phyloP scores from a whole-genome alignment of 2,329 filamentous ascomycete genomes.

The Laburnicola sp. region DNA sequence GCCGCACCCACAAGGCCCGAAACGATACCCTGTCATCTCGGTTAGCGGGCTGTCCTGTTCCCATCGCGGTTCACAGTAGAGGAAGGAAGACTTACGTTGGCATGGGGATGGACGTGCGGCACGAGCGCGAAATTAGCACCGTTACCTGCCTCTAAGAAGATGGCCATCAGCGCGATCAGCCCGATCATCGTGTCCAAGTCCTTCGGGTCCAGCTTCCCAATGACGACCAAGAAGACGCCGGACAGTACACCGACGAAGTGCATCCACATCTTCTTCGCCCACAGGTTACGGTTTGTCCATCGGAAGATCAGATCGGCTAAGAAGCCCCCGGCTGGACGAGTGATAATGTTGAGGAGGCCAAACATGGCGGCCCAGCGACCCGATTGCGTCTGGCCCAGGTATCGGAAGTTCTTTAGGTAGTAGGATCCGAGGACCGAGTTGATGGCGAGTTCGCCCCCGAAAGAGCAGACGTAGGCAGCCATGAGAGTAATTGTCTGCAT shows the following conservation, averaged over 20 bases:
- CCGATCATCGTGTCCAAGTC: slow-evolving; percentile 68
- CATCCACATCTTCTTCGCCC: slow-evolving; percentile 65
- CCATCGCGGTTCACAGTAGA: no score
- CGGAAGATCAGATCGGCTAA: slow-evolving; percentile 59
- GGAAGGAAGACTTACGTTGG: no score
- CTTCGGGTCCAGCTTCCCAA: slow-evolving; percentile 63
- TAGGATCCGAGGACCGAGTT: slow-evolving; percentile 62
- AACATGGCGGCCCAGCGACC: slow-evolving; percentile 71
- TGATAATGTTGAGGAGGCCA: slow-evolving; percentile 69
- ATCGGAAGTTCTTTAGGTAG: slow-evolving; percentile 58
- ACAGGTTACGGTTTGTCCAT: slow-evolving; percentile 53
- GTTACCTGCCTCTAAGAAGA: slow-evolving; percentile 82
- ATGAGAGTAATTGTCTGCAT: slow-evolving; percentile 57
- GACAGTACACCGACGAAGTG: slow-evolving; percentile 59
- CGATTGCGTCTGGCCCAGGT: slow-evolving; percentile 55
- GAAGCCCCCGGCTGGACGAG: slow-evolving; percentile 65
- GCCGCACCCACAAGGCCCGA: slow-evolving; percentile 74
- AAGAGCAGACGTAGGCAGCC: slow-evolving; percentile 61
- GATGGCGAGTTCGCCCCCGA: slow-evolving; percentile 61
- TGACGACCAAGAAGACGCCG: slow-evolving; percentile 61
- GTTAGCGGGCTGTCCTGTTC: no score
- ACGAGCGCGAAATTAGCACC: slow-evolving; percentile 82
- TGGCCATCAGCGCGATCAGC: slow-evolving; percentile 71
- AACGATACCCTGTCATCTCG: no score
- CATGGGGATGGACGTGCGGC: slow-evolving; percentile 78